A percentile compares a stretch with the other conserved stretches of the same genome.
phyloP scores from a whole-genome alignment of 2,329 filamentous ascomycete genomes.

The Diaporthe humulicola region DNA sequence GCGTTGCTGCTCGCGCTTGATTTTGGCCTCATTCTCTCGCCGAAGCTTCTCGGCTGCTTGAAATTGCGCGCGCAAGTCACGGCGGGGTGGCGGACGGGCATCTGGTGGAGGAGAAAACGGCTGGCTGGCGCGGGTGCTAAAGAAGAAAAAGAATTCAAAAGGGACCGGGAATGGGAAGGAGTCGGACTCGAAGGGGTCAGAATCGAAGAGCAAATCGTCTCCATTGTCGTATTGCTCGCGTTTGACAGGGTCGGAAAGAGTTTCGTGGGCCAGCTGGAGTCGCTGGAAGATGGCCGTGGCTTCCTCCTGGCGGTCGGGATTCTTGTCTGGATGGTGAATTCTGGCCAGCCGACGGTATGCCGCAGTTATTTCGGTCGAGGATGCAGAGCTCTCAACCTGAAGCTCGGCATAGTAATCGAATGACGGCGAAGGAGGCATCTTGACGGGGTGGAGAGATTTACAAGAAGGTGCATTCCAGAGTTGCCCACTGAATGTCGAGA shows the following conservation, averaged over 20 bases:
- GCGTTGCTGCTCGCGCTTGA: background rate
- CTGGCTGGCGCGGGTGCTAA: too few relatives aligned
- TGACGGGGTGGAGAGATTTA: background rate
- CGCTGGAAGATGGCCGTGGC: constrained; percentile 46
- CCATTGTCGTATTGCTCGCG: constrained; percentile 43
- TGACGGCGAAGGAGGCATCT: constrained; percentile 14
- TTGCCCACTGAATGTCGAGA: background rate
- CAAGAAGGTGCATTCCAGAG: background rate
- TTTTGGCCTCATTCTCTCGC: background rate
- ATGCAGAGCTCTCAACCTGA: constrained; percentile 42
- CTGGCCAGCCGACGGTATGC: constrained; percentile 45
- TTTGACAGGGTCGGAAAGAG: constrained; percentile 42
- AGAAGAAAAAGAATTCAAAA: background rate
- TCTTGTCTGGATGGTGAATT: constrained; percentile 47
- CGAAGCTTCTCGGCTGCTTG: background rate
- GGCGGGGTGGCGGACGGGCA: background rate
- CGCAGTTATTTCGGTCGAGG: constrained; percentile 42
- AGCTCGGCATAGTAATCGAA: constrained; percentile 46
- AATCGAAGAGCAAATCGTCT: background rate
- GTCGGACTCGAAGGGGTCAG: background rate
- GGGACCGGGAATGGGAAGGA: background rate
- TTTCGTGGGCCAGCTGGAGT: constrained; percentile 46
- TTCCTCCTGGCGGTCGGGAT: constrained; percentile 41
- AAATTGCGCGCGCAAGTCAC: background rate
- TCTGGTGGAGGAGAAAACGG: too few relatives aligned